Evolutionary conservation across 768 basidiomycete species (phyloP).

Genomic region (Kwoniella newhampshirensis): DNA sequence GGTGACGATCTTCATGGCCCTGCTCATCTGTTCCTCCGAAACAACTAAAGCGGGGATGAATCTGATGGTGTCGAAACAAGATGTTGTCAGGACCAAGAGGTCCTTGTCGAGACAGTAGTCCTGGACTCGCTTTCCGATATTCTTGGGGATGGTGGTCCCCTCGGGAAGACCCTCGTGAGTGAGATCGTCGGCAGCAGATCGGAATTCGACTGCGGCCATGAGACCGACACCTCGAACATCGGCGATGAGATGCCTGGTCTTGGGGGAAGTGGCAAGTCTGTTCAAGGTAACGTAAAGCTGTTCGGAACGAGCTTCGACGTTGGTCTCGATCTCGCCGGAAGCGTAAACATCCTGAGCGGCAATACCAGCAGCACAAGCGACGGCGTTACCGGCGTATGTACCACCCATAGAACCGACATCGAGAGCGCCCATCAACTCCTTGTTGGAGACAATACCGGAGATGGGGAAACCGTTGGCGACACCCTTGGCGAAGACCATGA

Average conservation of each 20-base stretch:
- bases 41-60: slow-evolving; percentile 94
- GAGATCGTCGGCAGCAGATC: slow-evolving; percentile 51
- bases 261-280: slow-evolving; percentile 61
- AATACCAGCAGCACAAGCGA: slow-evolving; percentile 84
- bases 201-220: slow-evolving; percentile 55
- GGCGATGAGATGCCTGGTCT: slow-evolving; percentile 63
- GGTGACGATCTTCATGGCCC: slow-evolving; percentile 54
- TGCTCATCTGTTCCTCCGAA: slow-evolving; percentile 68
- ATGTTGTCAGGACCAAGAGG: slow-evolving; percentile 83
- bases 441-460: slow-evolving; percentile 76
- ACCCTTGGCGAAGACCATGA: slow-evolving; percentile 83
- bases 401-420: slow-evolving; percentile 44
- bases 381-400: slow-evolving; percentile 74
- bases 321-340: slow-evolving; percentile 77
- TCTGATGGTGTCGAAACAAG: slow-evolving; percentile 61
- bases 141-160: slow-evolving; percentile 52
- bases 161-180: slow-evolving; percentile 24
- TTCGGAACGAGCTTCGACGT: slow-evolving; percentile 70
- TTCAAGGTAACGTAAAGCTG: slow-evolving; percentile 69
- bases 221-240: slow-evolving; percentile 80
- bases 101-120: slow-evolving; percentile 82
- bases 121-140: slow-evolving; percentile 69
- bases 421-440: slow-evolving; percentile 71
- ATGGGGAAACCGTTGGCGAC: slow-evolving; percentile 79
- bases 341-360: slow-evolving; percentile 75